These are phyloP conservation scores for Phytomonas francai DNA, from an alignment of 208 protist genomes.

Conservation along the genomic window DNA sequence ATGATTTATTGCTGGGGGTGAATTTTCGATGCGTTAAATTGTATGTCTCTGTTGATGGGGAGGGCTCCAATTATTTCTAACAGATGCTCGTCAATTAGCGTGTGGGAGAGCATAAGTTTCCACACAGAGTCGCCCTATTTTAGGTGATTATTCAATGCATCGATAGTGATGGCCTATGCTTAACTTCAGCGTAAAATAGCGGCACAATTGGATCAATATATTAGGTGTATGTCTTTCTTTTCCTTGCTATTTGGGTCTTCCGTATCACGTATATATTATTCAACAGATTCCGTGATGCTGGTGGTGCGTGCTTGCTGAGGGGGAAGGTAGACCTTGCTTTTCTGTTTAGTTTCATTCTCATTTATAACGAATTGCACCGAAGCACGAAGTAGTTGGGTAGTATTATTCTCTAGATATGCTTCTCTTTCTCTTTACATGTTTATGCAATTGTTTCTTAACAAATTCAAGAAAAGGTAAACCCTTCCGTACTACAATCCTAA, in stretches of 20 bases:
- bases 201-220: not conserved
- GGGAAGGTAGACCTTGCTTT: not conserved
- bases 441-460: not conserved
- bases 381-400: not conserved
- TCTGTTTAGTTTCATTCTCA: not conserved
- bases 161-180: not conserved
- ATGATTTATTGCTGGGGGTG: not conserved
- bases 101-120: not conserved
- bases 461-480: not conserved
- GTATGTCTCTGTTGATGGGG: not conserved
- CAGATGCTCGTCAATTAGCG: not conserved
- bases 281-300: not conserved
- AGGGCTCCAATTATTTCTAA: not conserved
- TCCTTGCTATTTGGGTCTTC: not conserved
- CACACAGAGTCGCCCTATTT: not conserved
- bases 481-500: not conserved
- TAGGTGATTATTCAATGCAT: not conserved
- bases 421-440: slow-evolving; percentile 5
- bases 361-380: not conserved
- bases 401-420: not conserved
- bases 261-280: not conserved
- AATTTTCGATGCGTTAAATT: not conserved
- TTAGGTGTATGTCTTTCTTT: slow-evolving; percentile 7
- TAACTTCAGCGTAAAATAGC: not conserved
- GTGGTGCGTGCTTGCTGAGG: not conserved